Evolutionary conservation across 78 protist genomes (phyloP).

Genomic region (Polysphondylium violaceum): DNA sequence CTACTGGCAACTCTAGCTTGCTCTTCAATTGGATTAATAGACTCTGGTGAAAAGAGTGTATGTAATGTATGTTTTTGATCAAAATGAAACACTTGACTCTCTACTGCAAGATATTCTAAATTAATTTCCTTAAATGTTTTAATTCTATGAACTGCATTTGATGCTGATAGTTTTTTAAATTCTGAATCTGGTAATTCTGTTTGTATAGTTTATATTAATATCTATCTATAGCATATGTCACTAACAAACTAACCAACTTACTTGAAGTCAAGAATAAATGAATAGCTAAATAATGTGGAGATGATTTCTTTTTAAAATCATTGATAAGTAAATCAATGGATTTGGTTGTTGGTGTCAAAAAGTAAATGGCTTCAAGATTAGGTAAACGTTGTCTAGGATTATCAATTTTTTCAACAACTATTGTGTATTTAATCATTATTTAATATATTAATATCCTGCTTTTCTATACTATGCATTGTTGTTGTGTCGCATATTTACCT

Average conservation of each 20-base stretch:
- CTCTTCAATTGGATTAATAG: slow-evolving; percentile 39
- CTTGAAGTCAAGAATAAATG: slow-evolving; percentile 82
- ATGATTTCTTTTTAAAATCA: slow-evolving; percentile 76
- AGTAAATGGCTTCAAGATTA: slow-evolving; percentile 81
- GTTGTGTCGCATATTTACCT: no score
- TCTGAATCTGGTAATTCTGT: slow-evolving; percentile 67
- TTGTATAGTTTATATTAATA: not conserved
- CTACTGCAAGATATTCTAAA: slow-evolving; percentile 76
- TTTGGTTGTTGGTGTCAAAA: slow-evolving; percentile 80
- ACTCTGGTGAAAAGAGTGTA: slow-evolving; percentile 62
- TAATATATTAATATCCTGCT: no score
- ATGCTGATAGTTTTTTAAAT: slow-evolving; percentile 65
- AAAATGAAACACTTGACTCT: slow-evolving; percentile 41
- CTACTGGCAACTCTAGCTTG: slow-evolving; percentile 57
- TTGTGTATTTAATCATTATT: not conserved
- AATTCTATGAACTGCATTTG: slow-evolving; percentile 76
- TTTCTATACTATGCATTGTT: no score
- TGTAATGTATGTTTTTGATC: slow-evolving; percentile 43
- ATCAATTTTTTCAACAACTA: slow-evolving; percentile 86
- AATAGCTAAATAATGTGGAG: slow-evolving; percentile 58
- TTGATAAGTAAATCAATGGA: slow-evolving; percentile 65
- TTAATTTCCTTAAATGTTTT: slow-evolving; percentile 84
- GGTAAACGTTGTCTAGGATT: slow-evolving; percentile 81
- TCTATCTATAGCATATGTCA: not conserved
- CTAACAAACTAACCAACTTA: not conserved